Percentiles rank a stretch among this genome's conserved stretches.
These are phyloP conservation scores for Trichoderma koningiopsis DNA, from an alignment of 2,329 filamentous ascomycete species.

Conservation along the genomic window DNA sequence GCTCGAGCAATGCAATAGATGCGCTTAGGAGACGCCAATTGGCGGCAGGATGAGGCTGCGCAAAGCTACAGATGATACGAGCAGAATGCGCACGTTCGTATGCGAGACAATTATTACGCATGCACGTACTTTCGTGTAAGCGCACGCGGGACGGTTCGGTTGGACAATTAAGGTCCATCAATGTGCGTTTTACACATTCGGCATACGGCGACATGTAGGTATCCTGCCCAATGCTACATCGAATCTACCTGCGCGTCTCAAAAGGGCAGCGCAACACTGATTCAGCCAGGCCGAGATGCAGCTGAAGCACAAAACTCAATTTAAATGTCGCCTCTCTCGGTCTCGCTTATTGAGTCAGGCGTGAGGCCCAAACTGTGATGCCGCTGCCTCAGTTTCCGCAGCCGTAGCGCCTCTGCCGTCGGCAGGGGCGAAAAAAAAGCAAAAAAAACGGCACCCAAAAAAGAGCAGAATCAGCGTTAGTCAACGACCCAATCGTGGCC, in stretches of 20 bases:
- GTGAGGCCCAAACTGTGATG: neutral
- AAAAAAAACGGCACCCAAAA: neutral
- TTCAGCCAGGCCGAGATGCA: neutral
- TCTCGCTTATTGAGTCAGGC: constrained; percentile 1
- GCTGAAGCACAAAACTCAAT: neutral
- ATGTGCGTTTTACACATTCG: neutral
- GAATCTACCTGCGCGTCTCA: neutral
- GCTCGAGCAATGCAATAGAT: neutral
- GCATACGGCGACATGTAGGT: neutral
- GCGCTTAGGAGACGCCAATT: neutral
- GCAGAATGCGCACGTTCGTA: neutral
- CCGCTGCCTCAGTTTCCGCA: neutral
- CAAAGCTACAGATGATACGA: neutral
- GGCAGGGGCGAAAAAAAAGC: constrained; percentile 9
- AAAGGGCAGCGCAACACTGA: neutral
- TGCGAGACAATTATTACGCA: neutral
- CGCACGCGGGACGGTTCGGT: neutral
- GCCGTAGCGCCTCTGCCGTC: constrained; percentile 13
- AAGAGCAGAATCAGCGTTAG: neutral
- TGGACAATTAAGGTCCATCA: neutral
- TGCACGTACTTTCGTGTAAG: neutral
- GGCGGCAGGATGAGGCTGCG: neutral
- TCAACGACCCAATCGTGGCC: no score
- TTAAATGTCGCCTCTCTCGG: neutral
- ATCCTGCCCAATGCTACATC: neutral